Evolutionary conservation across 805 yeast genomes (phyloP).

Genomic region (Saccharomycopsis guyanensis): DNA sequence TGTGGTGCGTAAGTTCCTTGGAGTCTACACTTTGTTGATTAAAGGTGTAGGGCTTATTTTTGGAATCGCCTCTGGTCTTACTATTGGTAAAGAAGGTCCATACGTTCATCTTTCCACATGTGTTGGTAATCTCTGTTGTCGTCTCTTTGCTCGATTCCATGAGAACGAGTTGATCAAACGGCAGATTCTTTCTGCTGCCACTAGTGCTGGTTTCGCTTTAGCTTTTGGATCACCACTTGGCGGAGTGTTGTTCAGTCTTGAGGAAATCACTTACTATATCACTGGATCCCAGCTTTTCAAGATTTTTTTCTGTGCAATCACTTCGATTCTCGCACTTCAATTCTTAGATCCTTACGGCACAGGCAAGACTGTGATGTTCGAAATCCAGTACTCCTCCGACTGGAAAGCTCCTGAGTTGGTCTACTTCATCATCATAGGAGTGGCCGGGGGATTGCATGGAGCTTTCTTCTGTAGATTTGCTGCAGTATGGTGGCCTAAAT

Average conservation of each 20-base stretch:
- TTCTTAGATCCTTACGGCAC: slow-evolving; percentile 53
- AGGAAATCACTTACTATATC: slow-evolving; percentile 48
- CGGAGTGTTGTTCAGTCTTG: slow-evolving; percentile 48
- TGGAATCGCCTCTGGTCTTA: slow-evolving; percentile 50
- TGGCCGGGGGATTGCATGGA: slow-evolving; percentile 48
- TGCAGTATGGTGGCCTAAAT: slow-evolving; percentile 32
- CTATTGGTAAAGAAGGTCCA: slow-evolving; percentile 57
- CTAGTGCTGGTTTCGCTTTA: slow-evolving; percentile 52
- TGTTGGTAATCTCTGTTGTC: slow-evolving; percentile 46
- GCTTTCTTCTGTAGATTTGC: slow-evolving; percentile 41
- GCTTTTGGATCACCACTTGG: slow-evolving; percentile 58
- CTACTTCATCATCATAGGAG: slow-evolving; percentile 40
- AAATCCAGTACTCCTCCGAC: slow-evolving; percentile 41
- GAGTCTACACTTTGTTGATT: slow-evolving; percentile 41
- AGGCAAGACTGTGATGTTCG: slow-evolving; percentile 49
- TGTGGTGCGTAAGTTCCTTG: slow-evolving; percentile 45
- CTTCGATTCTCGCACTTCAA: slow-evolving; percentile 43
- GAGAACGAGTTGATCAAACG: slow-evolving; percentile 43
- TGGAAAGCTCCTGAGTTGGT: slow-evolving; percentile 44
- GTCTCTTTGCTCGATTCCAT: slow-evolving; percentile 39
- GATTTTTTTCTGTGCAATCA: slow-evolving; percentile 48
- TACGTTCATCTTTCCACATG: slow-evolving; percentile 53
- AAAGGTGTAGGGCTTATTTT: slow-evolving; percentile 42
- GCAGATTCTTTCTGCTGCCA: slow-evolving; percentile 48
- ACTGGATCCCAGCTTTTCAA: slow-evolving; percentile 48